Percentiles rank a stretch among this genome's conserved stretches.
Conservation (phyloP, 352 stramenopile genomes). For the Aphanomyces euteiches region DNA sequence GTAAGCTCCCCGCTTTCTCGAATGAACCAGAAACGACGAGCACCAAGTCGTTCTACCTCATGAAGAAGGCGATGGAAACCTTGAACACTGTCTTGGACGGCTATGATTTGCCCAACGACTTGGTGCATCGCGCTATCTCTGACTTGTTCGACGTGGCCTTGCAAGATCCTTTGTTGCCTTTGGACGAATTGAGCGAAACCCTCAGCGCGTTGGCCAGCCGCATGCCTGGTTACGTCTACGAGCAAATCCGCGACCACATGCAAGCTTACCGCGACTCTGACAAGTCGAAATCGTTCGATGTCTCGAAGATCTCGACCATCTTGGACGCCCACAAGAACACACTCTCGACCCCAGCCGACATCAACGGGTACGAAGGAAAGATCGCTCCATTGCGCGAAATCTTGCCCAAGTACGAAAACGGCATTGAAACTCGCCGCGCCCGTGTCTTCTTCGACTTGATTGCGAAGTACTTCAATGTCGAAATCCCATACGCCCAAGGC, state of each 20-base stretch:
- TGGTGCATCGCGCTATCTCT: constrained; percentile 79
- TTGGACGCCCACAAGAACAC: constrained; percentile 64
- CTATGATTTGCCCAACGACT: constrained; percentile 84
- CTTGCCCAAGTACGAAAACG: constrained; percentile 67
- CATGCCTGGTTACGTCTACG: constrained; percentile 91
- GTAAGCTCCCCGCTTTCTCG: constrained; percentile 50
- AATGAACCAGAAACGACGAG: constrained; percentile 25
- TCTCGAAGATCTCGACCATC: constrained; percentile 49
- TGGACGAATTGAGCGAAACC: constrained; percentile 95
- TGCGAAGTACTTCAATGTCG: constrained; percentile 74
- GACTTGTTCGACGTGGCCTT: constrained; percentile 74
- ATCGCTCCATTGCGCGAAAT: constrained; percentile 73
- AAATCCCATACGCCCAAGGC: constrained; percentile 66
- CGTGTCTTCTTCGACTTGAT: constrained; percentile 66
- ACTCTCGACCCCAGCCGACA: constrained; percentile 50
- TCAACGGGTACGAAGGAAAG: constrained; percentile 63
- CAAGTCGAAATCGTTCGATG: constrained; percentile 51
- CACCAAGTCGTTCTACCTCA: constrained; percentile 33
- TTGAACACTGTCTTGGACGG: constrained; percentile 94
- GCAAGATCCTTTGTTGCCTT: constrained; percentile 66
- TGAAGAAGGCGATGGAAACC: constrained; percentile 69
- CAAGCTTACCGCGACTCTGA: constrained; percentile 63
- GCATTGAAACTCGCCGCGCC: constrained; percentile 63
- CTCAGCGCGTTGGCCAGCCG: constrained; percentile 95
- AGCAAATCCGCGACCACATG: constrained; percentile 82